Evolutionary conservation across 768 basidiomycete genomes (phyloP).

Genomic region (Boletus edulis): DNA sequence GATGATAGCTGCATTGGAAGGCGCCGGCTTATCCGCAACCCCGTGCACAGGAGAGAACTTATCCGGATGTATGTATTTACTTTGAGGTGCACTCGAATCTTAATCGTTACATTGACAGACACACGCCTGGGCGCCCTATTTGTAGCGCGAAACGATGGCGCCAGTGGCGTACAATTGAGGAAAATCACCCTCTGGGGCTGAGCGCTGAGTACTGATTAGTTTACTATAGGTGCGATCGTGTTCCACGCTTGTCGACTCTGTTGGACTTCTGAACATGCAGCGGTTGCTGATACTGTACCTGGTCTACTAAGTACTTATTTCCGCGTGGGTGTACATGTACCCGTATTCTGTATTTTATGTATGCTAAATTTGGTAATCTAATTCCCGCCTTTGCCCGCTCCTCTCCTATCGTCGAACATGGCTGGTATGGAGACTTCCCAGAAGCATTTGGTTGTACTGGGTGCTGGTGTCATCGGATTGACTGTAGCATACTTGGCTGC

Average conservation of each 20-base stretch:
- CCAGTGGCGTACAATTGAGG: conserved; percentile 34
- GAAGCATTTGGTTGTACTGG: conserved; percentile 31
- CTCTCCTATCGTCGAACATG: conserved; percentile 10
- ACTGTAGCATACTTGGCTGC: conserved; percentile 35
- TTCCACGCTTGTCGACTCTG: neutral
- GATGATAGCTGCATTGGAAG: conserved; percentile 37
- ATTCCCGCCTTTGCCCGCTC: neutral
- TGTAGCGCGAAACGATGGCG: conserved; percentile 32
- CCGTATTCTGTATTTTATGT: neutral
- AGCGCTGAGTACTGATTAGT: neutral
- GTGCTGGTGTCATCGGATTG: conserved; percentile 40
- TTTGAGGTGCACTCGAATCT: neutral
- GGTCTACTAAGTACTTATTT: no score
- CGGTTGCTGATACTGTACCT: no score
- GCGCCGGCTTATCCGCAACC: conserved; percentile 34
- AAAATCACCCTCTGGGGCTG: conserved; percentile 43
- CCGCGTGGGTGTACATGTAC: no score
- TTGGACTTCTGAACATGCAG: neutral
- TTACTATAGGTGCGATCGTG: no score
- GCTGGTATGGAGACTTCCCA: conserved; percentile 2
- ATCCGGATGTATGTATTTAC: conserved; percentile 29
- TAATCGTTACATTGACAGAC: conserved; percentile 20
- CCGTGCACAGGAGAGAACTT: conserved; percentile 31
- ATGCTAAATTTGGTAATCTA: neutral
- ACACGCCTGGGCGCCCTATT: conserved; percentile 42